Percentiles rank a stretch among this genome's conserved stretches.
Conservation (phyloP, 495 filamentous ascomycete species). For the Schizothecium vesticola region DNA sequence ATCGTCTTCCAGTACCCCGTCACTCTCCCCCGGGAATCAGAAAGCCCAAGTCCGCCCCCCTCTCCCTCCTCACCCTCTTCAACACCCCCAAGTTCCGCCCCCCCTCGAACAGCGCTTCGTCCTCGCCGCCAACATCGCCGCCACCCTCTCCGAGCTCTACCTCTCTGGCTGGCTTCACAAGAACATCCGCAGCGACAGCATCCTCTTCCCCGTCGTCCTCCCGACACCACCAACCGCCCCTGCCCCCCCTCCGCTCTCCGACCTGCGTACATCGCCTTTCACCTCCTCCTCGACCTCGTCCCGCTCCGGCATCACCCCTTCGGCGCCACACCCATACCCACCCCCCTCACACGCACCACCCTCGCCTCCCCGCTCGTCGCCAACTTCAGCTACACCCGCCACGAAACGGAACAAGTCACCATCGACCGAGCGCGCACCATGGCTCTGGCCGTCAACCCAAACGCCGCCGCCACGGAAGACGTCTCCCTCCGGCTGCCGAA, state of each 20-base stretch:
- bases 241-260: neutral
- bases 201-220: conserved; percentile 35
- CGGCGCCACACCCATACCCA: neutral
- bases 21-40: neutral
- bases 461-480: neutral
- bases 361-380: neutral
- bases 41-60: neutral
- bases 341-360: neutral
- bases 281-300: neutral
- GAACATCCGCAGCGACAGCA: conserved; percentile 41
- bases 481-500: neutral
- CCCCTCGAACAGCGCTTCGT: conserved; percentile 4
- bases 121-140: conserved; percentile 4
- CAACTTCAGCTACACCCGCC: conserved; percentile 8
- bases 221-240: neutral
- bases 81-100: conserved; percentile 9
- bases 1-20: conserved; percentile 8
- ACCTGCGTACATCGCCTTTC: neutral
- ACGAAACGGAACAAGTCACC: conserved; percentile 11
- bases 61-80: conserved; percentile 10
- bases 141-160: conserved; percentile 11
- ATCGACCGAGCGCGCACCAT: conserved; percentile 5
- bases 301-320: neutral
- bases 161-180: conserved; percentile 48
- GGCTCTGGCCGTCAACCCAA: neutral